A percentile compares a stretch with the other conserved stretches of the same genome.
phyloP scores from a whole-genome alignment of 2,329 filamentous ascomycete genomes.

The Aureobasidium subglaciale region DNA sequence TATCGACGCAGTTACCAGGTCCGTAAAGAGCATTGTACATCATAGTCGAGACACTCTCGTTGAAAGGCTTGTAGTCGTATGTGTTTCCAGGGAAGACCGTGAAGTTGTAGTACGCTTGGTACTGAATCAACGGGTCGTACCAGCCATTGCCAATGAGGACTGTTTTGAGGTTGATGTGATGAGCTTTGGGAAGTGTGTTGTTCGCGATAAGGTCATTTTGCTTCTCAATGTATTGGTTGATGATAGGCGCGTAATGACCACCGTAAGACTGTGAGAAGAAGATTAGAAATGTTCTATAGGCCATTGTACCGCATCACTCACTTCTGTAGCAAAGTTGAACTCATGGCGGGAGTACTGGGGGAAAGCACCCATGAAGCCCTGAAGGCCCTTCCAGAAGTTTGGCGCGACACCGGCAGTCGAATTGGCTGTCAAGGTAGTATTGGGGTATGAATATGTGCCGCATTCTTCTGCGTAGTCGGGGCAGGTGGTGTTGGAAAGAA shows the following conservation, averaged over 20 bases:
- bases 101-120: conserved; percentile 52
- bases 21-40: conserved; percentile 57
- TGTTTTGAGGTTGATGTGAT: conserved; percentile 27
- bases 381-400: conserved; percentile 54
- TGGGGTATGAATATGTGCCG: conserved; percentile 50
- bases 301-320: no score
- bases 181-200: conserved; percentile 24
- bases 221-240: conserved; percentile 21
- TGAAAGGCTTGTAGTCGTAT: conserved; percentile 49
- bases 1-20: conserved; percentile 53
- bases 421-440: conserved; percentile 46
- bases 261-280: conserved; percentile 25
- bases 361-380: conserved; percentile 58
- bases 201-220: conserved; percentile 16
- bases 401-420: conserved; percentile 48
- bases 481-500: conserved; percentile 41
- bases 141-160: conserved; percentile 49
- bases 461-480: conserved; percentile 46
- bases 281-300: no score
- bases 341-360: conserved; percentile 30
- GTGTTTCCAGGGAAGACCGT: conserved; percentile 51
- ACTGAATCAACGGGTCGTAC: conserved; percentile 51
- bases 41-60: conserved; percentile 41
- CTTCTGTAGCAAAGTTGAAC: conserved; percentile 27
- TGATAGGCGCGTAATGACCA: conserved; percentile 27